phyloP scores from a whole-genome alignment of 306 rosid species.

The Ceratonia siliqua region DNA sequence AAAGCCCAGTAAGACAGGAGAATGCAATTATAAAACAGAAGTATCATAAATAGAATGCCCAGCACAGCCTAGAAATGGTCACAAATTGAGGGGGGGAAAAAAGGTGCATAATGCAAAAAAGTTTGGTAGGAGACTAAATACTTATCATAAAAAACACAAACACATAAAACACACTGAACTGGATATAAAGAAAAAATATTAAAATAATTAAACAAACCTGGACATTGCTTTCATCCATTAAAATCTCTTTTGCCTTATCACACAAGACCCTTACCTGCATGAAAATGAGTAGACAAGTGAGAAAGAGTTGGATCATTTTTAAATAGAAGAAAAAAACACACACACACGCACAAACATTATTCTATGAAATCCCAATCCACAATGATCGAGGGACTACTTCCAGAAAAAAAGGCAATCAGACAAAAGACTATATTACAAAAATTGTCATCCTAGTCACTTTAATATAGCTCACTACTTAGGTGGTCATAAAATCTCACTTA shows the following conservation, averaged over 20 bases:
- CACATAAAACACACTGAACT: neutral
- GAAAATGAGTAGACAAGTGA: slow-evolving; percentile 1
- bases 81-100: neutral
- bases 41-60: neutral
- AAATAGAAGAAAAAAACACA: neutral
- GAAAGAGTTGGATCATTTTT: slow-evolving; percentile 5
- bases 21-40: neutral
- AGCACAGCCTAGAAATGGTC: neutral
- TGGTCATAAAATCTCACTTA: neutral
- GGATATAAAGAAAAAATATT: neutral
- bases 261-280: slow-evolving; percentile 78
- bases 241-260: slow-evolving; percentile 92
- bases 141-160: neutral
- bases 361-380: neutral
- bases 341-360: neutral
- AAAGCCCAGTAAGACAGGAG: neutral
- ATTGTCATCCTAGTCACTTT: too few species aligned
- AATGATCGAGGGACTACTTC: neutral
- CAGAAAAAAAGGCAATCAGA: neutral
- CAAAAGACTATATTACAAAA: too few species aligned
- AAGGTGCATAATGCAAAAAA: slow-evolving; percentile 3
- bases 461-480: slow-evolving; percentile 13
- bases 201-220: slow-evolving; percentile 55
- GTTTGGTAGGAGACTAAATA: neutral
- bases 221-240: slow-evolving; percentile 98